Percentiles rank a stretch among this genome's conserved stretches.
Conservation (phyloP, 345 rosid species). For the Salix koriyanagi region DNA sequence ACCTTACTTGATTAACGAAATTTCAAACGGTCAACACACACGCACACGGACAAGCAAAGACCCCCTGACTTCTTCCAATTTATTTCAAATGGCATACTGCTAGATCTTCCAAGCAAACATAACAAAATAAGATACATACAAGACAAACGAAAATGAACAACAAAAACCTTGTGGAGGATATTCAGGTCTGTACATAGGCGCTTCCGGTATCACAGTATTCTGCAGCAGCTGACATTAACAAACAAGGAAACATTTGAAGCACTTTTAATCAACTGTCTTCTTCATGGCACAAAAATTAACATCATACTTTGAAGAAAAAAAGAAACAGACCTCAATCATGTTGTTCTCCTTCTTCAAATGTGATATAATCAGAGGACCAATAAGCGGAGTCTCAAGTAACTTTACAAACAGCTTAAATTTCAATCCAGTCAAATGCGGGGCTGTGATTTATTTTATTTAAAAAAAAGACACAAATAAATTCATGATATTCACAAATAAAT, state of each 20-base stretch:
- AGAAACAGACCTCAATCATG: constrained; percentile 48
- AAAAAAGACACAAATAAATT: not conserved
- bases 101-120: no score
- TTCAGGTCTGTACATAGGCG: constrained; percentile 86
- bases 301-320: not conserved
- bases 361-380: constrained; percentile 54
- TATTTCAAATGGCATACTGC: no score
- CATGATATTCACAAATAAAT: not conserved
- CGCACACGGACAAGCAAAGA: no score
- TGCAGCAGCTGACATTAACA: constrained; percentile 47
- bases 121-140: no score
- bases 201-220: constrained; percentile 67
- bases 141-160: not conserved
- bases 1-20: no score
- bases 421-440: constrained; percentile 73
- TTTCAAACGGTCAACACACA: no score
- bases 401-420: constrained; percentile 53
- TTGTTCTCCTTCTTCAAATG: constrained; percentile 54
- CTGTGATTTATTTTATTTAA: constrained; percentile 23
- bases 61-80: no score
- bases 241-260: not conserved
- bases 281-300: not conserved
- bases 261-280: not conserved
- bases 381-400: constrained; percentile 52
- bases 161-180: constrained; percentile 70